Evolutionary conservation across 257 asterid genomes (phyloP), one percentile per base, ranked within the genome.

Genomic region (Solanum medicagineum): DNA sequence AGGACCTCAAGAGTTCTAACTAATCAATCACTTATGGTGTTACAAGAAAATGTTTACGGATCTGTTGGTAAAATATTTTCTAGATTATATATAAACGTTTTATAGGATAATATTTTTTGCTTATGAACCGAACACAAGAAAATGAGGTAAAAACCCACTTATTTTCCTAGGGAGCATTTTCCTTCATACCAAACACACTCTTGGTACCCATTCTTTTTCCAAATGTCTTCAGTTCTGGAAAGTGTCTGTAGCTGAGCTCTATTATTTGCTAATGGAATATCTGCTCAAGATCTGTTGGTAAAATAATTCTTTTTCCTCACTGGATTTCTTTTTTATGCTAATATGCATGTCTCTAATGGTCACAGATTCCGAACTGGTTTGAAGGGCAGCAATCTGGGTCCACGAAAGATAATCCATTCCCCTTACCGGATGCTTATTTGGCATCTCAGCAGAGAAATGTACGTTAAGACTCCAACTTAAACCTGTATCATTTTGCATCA

Each of bases 381-480:
- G 97, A 90, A 54, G 90, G 92, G 82, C 97, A 92, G 88, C 91
- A 90, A 87, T 86, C 88, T 55, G 97, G 93, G 71, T 86, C 95
- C 29, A 96, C 97, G 5, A 92, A 92, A 89, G 93, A 89, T 80
- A 96, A 94, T 85, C 99, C 98, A 70, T 96, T 94, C 91, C 94
- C 95, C 81, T 90, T 96, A 81, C 98, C 99, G 51, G 98, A 92
- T 81, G 91, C 95, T 85, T 96, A 94, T 91, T 87, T 91, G 92
- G 90, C 91, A 71, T 91, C 98, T 79, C 97, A 94, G 87, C 94
- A 93, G 92, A 94, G 90, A 95, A 94, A 94, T 84, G 99, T 94
- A 84, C 24, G 97, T 85, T 51, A 26, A 29, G 14, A 51, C 47
- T 16, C 49, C 83, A 26, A 53, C 65, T 79, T 73, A 45, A 53